Conservation (phyloP, 352 stramenopile genomes). For the Phytophthora litchii region DNA sequence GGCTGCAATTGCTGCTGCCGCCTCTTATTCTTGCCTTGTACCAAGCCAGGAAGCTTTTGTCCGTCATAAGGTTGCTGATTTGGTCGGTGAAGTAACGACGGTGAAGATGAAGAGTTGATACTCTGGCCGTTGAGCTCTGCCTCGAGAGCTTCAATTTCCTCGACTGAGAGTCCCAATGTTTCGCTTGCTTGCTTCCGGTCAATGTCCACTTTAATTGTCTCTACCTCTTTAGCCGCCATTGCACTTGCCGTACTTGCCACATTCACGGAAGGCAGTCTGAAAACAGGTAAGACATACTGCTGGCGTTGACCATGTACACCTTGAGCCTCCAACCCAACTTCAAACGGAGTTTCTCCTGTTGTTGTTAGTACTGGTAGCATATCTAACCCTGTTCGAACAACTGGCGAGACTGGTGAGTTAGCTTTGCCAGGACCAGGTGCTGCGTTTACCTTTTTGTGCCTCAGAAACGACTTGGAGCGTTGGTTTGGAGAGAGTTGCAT, state of each 20-base stretch:
- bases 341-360: constrained; percentile 72
- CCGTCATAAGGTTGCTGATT: constrained; percentile 17
- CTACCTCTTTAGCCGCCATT: constrained; percentile 48
- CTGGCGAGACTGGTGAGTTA: constrained; percentile 8
- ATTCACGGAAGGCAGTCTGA: constrained; percentile 69
- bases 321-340: constrained; percentile 56
- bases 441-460: constrained; percentile 46
- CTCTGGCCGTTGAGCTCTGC: constrained; percentile 46
- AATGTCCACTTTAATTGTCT: constrained; percentile 52
- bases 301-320: constrained; percentile 16
- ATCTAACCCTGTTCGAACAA: constrained; percentile 50
- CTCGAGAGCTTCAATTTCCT: constrained; percentile 74
- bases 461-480: constrained; percentile 45
- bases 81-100: neutral
- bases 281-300: constrained; percentile 69
- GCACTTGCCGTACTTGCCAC: constrained; percentile 41
- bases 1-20: constrained; percentile 8
- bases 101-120: neutral
- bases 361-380: constrained; percentile 79
- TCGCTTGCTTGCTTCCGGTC: constrained; percentile 70
- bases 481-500: constrained; percentile 52
- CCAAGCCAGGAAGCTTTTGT: constrained; percentile 27
- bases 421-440: constrained; percentile 13
- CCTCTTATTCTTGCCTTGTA: constrained; percentile 17
- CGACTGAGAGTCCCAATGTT: constrained; percentile 59